Evolutionary conservation across 371 early-diverging fungal genomes (phyloP).

Genomic region (Thermomucor indicae-seudaticae): DNA sequence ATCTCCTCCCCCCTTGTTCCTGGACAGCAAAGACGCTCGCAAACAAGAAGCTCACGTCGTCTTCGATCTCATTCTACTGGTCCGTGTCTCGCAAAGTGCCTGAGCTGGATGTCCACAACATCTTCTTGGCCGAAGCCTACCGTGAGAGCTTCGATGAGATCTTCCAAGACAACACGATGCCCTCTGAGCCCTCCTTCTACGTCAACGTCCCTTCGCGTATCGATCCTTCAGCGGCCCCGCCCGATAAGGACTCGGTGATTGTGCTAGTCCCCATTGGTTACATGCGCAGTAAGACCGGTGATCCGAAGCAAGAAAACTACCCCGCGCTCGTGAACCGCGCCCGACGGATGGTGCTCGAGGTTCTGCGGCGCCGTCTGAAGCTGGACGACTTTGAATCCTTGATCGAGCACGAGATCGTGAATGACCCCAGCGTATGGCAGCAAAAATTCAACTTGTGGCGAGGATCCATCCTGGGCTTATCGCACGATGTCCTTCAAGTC

Average conservation of each 20-base stretch:
- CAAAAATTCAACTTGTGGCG: conserved; percentile 58
- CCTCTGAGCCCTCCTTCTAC: conserved; percentile 56
- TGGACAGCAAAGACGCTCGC: conserved; percentile 37
- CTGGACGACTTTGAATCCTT: conserved; percentile 31
- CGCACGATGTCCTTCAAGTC: conserved; percentile 56
- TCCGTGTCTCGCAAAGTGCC: conserved; percentile 43
- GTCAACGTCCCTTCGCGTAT: conserved; percentile 60
- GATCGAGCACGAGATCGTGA: conserved; percentile 55
- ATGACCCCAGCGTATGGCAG: conserved; percentile 56
- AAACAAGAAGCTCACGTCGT: conserved; percentile 51
- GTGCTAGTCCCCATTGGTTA: conserved; percentile 60
- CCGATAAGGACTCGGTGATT: conserved; percentile 46
- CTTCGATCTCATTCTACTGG: conserved; percentile 64
- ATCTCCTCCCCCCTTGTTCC: conserved; percentile 46
- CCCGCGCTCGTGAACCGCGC: conserved; percentile 35
- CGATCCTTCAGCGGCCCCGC: conserved; percentile 55
- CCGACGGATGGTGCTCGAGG: conserved; percentile 41
- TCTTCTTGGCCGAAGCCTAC: conserved; percentile 60
- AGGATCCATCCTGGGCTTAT: conserved; percentile 59
- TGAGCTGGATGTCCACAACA: conserved; percentile 57
- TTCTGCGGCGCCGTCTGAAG: conserved; percentile 34
- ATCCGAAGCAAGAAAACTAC: conserved; percentile 34
- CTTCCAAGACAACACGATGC: conserved; percentile 42
- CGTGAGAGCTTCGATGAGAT: conserved; percentile 57
- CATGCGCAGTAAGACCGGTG: conserved; percentile 20